Evolutionary conservation across 345 rosid genomes (phyloP).

Genomic region (Melaleuca quinquenervia): DNA sequence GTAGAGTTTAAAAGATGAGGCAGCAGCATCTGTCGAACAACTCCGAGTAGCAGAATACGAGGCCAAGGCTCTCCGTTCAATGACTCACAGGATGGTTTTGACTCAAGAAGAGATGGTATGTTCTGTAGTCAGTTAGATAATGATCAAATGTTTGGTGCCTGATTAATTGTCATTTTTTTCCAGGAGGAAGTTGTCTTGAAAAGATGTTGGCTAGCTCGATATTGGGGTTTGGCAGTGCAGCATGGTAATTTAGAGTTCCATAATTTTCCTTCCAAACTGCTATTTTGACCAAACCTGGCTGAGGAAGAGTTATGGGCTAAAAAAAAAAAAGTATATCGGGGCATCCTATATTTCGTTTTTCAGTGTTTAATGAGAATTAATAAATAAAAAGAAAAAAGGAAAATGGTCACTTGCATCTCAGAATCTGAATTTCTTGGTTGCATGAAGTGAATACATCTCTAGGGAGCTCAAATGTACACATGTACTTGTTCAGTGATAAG

Average conservation of each 20-base stretch:
- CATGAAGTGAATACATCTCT: background rate
- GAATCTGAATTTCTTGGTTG: background rate
- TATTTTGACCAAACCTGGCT: background rate
- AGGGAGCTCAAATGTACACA: background rate
- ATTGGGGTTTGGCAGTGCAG: constrained; percentile 85
- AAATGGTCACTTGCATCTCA: background rate
- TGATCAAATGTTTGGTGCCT: constrained; percentile 5
- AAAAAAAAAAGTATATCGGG: background rate
- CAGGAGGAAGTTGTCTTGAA: constrained; percentile 99
- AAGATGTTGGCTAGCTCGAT: constrained; percentile 99
- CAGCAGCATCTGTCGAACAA: constrained; percentile 51
- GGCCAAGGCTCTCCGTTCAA: constrained; percentile 64
- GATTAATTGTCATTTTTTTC: background rate
- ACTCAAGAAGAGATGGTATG: constrained; percentile 50
- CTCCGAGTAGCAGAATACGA: constrained; percentile 85
- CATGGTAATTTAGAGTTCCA: constrained; percentile 29
- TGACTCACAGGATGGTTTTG: constrained; percentile 55
- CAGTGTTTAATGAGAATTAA: too few species aligned
- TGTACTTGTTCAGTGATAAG: background rate
- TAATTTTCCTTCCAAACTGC: background rate
- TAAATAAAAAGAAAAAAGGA: too few species aligned
- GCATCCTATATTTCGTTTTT: too few species aligned
- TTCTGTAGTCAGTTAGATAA: constrained; percentile 3
- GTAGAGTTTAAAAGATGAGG: constrained; percentile 69
- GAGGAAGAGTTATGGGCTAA: background rate